Evolutionary conservation across 495 filamentous ascomycete genomes (phyloP), one percentile per base, ranked within the genome.

Genomic region (Cercophora newfieldiana): DNA sequence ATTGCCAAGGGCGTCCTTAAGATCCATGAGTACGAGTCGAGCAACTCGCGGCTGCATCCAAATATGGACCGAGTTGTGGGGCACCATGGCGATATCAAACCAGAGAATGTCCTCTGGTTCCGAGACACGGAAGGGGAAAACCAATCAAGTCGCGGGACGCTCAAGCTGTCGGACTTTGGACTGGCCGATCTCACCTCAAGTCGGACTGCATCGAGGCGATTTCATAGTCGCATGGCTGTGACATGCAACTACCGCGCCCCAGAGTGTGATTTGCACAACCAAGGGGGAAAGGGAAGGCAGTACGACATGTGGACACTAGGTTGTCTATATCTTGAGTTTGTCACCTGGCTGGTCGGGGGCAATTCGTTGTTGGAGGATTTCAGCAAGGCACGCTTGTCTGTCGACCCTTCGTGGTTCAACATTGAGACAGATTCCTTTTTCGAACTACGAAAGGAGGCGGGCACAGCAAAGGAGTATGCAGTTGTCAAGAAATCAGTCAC

Each of bases 241-340:
- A 68, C 72, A 2, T 57, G 29, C 8, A 66, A 28, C 14, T 76
- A 74, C 29, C 59, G 63, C 8, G 37, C 70, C 6, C 74, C 72
- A 14, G 74, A 76, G 63, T 55, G 48, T 26, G 70, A 75, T 22
- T n/a, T 76, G 16, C 19, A 8, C 14, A 33, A 24, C 7, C 49
- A 47, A 1, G 66, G 54, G 10, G 24, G 14, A 14, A 62, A 68
- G 33, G 58, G 59, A 0, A 19, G 53, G 7, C 54, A 62, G 50
- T 77, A 68, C 64, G 74, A 77, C 47, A 72, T 77, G 30, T 77
- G 74, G 73, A 66, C 67, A 12, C 60, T 77, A 7, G 74, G 74
- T 4, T 77, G 74, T 53, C 48, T 77, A 7, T 72, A 71, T 49
- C 68, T 77, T 24, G 73, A 77, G 63, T 72, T 77, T 31, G 29